Conservation (phyloP, 768 basidiomycete genomes). For the Pholiota microspora region DNA sequence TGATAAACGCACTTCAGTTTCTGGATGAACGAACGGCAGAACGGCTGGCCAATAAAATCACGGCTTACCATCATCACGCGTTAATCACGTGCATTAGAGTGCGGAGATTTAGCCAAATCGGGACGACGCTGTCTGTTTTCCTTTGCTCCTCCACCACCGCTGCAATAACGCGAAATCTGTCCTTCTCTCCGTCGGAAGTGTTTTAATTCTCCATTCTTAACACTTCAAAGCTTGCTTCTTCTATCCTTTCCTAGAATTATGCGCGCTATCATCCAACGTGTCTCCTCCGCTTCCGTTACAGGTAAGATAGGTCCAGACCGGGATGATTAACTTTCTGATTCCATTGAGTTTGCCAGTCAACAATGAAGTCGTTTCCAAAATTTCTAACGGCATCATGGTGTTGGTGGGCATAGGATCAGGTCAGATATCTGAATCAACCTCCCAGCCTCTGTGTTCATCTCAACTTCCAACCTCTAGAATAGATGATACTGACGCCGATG, state of each 20-base stretch:
- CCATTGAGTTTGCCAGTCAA: constrained; percentile 54
- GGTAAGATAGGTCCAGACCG: constrained; percentile 38
- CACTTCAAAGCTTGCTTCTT: background rate
- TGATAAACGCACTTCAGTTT: constrained; percentile 7
- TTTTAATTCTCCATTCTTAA: background rate
- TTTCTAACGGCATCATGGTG: constrained; percentile 84
- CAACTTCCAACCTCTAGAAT: constrained; percentile 24
- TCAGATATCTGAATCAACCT: constrained; percentile 28
- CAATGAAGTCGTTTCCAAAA: constrained; percentile 73
- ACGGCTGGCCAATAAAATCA: constrained; percentile 7
- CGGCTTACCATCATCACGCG: constrained; percentile 1
- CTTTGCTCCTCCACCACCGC: background rate
- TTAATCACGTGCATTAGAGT: background rate
- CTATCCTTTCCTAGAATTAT: constrained; percentile 33
- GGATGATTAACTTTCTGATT: background rate
- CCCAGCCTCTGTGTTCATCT: constrained; percentile 2
- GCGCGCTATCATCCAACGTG: constrained; percentile 86
- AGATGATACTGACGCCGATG: constrained; percentile 84
- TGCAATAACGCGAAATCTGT: background rate
- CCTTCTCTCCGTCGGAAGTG: background rate
- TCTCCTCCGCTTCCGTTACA: constrained; percentile 79
- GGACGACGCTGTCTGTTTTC: background rate
- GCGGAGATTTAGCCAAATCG: background rate
- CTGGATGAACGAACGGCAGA: too few species aligned
- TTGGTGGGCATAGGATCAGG: constrained; percentile 87